Percentiles rank a stretch among this genome's conserved stretches.
Evolutionary conservation across 2,329 filamentous ascomycete genomes (phyloP).

Genomic region (Arthroderma sp.): DNA sequence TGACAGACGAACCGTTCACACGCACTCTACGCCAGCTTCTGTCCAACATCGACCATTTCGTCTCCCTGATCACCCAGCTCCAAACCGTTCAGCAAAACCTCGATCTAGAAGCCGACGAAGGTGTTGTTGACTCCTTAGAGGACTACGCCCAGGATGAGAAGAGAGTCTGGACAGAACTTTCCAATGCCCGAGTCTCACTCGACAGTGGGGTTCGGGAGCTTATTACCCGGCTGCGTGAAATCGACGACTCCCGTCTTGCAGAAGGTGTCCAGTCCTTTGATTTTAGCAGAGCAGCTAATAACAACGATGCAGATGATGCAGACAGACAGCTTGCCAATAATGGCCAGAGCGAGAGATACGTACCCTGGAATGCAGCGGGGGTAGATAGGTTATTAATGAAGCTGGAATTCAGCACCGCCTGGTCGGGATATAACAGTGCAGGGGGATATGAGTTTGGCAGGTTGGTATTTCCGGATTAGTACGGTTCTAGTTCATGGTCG

Average conservation of each 20-base stretch:
- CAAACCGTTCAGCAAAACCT: slow-evolving; percentile 63
- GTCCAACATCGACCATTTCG: slow-evolving; percentile 60
- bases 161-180: slow-evolving; percentile 52
- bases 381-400: slow-evolving; percentile 85
- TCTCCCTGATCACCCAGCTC: slow-evolving; percentile 61
- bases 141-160: slow-evolving; percentile 60
- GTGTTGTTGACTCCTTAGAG: slow-evolving; percentile 62
- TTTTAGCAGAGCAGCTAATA: slow-evolving; percentile 18
- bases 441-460: slow-evolving; percentile 2
- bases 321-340: slow-evolving; percentile 15
- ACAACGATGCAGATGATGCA: slow-evolving; percentile 21
- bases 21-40: slow-evolving; percentile 26
- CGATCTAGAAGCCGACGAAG: slow-evolving; percentile 70
- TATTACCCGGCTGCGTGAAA: slow-evolving; percentile 42
- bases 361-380: slow-evolving; percentile 60
- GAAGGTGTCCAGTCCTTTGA: slow-evolving; percentile 25
- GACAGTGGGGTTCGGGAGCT: slow-evolving; percentile 53
- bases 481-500: too few species aligned
- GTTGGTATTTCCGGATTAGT: slow-evolving; percentile 1
- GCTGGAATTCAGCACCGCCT: slow-evolving; percentile 47
- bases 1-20: slow-evolving; percentile 30
- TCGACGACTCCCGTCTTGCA: slow-evolving; percentile 44
- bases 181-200: slow-evolving; percentile 49
- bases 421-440: slow-evolving; percentile 3
- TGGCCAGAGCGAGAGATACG: slow-evolving; percentile 38